Evolutionary conservation across 768 basidiomycete species (phyloP), one percentile per base, ranked within the genome.

Genomic region (Trametes punicea): DNA sequence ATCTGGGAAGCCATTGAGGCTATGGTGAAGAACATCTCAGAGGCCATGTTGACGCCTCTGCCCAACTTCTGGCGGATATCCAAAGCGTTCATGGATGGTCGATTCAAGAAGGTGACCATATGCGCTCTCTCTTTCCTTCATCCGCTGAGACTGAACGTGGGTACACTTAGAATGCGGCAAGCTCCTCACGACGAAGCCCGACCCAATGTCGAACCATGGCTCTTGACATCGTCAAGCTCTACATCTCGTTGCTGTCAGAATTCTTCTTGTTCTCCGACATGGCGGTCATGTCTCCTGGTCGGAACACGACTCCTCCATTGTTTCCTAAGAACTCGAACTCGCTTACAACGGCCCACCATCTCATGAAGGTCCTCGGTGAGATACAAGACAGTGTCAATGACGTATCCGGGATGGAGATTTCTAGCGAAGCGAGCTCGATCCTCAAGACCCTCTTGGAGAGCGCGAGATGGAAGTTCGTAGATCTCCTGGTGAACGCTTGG

Each of bases 21-120:
- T 36, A 76, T 98, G 76, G 83, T 93, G 46, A 94, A 93, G 74
- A 85, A 79, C 62, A 69, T 93, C n/a, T 93, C 92, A 3, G 95
- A 98, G 68, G 82, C 82, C 36, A 80, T 98, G 70, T 70, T 94
- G 11, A 76, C 85, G n/a, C 81, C 88, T 1, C 79, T 99, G 21
- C 94, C 96, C 13, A 91, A 82, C 64, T 98, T 98, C 73, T 96
- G 93, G 93, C 88, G 85, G 67, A 90, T 99, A 45, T 87, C 90
- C 2, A 90, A 83, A 70, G 84, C 82, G 21, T 96, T 94, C 66
- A 84, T 95, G 74, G 94, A 97, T 39, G 96, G 97, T 4, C 93
- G 90, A 70, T 94, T 90, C 69, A 88, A 85, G 69, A 93, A 87
- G 80, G 94, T 94, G 51, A 52, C 73, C 67, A 53, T 46, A 25